Evolutionary conservation across 768 basidiomycete genomes (phyloP).

Genomic region (Hericium rajendrae): DNA sequence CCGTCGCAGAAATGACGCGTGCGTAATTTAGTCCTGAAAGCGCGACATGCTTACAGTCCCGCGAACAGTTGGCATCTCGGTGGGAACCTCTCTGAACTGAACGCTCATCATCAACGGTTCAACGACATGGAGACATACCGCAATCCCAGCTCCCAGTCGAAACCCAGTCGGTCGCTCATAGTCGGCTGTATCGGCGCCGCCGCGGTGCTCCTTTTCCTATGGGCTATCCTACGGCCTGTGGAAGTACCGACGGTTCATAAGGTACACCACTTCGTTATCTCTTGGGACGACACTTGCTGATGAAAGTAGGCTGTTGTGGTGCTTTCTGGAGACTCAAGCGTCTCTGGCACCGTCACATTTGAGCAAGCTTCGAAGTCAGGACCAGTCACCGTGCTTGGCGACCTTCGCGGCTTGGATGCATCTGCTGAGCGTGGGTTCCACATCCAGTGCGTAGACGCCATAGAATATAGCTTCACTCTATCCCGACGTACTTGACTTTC

Average conservation of each 20-base stretch:
- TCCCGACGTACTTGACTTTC: neutral
- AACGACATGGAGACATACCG: neutral
- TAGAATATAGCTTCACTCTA: neutral
- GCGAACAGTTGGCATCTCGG: too few species aligned
- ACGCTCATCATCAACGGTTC: neutral
- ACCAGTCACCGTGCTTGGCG: conserved; percentile 53
- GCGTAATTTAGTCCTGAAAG: neutral
- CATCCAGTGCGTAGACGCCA: conserved; percentile 48
- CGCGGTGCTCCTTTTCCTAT: neutral
- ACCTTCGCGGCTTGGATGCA: conserved; percentile 49
- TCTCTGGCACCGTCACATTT: conserved; percentile 59
- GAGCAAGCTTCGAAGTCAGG: conserved; percentile 39
- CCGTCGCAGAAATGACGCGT: neutral
- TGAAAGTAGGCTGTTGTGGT: conserved; percentile 43
- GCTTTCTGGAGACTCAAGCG: conserved; percentile 49
- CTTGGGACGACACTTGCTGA: neutral
- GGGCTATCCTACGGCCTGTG: neutral
- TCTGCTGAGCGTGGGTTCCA: conserved; percentile 65
- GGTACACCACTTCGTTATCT: neutral
- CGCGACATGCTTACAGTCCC: neutral
- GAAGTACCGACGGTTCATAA: neutral
- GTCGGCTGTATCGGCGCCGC: neutral
- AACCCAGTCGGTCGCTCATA: neutral
- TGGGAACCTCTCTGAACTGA: too few species aligned
- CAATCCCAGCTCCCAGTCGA: neutral